Conservation (phyloP, 1,284 basidiomycete species). For the Cronartium quercuum region DNA sequence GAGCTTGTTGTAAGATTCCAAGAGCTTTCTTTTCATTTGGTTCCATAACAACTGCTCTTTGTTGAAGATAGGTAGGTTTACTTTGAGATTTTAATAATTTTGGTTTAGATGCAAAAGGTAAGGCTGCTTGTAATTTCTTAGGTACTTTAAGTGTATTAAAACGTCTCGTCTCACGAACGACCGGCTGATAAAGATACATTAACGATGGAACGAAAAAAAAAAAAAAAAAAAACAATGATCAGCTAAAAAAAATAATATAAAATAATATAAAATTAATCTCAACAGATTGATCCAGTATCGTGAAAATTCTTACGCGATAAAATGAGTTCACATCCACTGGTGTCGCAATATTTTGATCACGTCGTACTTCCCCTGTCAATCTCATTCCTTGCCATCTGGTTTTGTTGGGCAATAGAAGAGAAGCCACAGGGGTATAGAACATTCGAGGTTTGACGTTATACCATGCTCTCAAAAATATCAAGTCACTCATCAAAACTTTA, state of each 20-base stretch:
- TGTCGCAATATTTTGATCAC: constrained; percentile 74
- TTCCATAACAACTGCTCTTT: constrained; percentile 87
- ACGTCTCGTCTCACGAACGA: constrained; percentile 70
- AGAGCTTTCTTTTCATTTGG: constrained; percentile 89
- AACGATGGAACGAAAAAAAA: background rate
- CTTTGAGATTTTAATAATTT: constrained; percentile 70
- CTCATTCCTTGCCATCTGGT: constrained; percentile 83
- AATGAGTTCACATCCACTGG: constrained; percentile 76
- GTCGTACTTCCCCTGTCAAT: constrained; percentile 82
- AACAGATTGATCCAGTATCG: no score
- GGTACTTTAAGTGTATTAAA: constrained; percentile 90
- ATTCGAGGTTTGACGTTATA: constrained; percentile 89
- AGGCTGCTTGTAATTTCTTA: constrained; percentile 74
- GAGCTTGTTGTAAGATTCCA: constrained; percentile 88
- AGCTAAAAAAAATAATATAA: background rate
- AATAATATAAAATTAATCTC: constrained; percentile 2
- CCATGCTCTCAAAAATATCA: constrained; percentile 94
- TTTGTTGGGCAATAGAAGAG: constrained; percentile 74
- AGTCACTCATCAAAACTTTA: constrained; percentile 92
- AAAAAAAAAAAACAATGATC: background rate
- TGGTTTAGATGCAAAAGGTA: constrained; percentile 90
- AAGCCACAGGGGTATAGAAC: constrained; percentile 95
- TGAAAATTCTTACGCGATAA: constrained; percentile 60
- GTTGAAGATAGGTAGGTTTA: constrained; percentile 75
- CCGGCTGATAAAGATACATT: constrained; percentile 49